A percentile compares a stretch with the other conserved stretches of the same genome.
Evolutionary conservation across 2,329 filamentous ascomycete genomes (phyloP).

Genomic region (Clarireedia sp.): DNA sequence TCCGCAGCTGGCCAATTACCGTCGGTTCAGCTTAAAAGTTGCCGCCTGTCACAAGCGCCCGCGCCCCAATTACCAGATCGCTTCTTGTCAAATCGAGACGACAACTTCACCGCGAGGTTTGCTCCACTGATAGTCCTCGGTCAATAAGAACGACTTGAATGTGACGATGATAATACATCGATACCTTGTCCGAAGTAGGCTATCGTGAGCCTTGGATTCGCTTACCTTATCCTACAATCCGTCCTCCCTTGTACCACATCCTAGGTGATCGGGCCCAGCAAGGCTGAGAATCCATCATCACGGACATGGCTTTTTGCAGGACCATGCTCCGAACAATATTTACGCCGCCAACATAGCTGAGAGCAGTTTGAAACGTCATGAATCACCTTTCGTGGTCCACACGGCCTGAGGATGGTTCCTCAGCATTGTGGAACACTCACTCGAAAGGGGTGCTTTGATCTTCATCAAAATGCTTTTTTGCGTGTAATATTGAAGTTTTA

Average conservation of each 20-base stretch:
- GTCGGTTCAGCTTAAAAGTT: neutral
- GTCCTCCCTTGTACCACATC: constrained; percentile 4
- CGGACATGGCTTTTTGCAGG: neutral
- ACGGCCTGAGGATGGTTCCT: constrained; percentile 4
- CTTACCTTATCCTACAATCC: neutral
- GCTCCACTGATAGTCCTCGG: neutral
- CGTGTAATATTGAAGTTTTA: constrained; percentile 12
- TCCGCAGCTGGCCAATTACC: constrained; percentile 9
- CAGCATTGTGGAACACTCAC: constrained; percentile 3
- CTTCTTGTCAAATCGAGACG: neutral
- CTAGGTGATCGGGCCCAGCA: constrained; percentile 4
- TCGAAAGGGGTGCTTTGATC: constrained; percentile 4
- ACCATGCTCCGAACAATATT: neutral
- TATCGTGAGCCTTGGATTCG: neutral
- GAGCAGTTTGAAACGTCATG: constrained; percentile 6
- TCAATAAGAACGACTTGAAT: neutral
- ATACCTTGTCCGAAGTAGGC: neutral
- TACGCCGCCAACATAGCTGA: constrained; percentile 7
- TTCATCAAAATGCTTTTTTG: constrained; percentile 4
- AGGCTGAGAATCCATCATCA: constrained; percentile 9
- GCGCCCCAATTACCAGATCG: neutral
- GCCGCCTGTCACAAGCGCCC: constrained; percentile 6
- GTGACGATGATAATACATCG: neutral
- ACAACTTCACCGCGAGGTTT: neutral
- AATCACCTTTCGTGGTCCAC: constrained; percentile 1